Evolutionary conservation across 495 filamentous ascomycete species (phyloP), one percentile per base, ranked within the genome.

Genomic region (Pyrenopolyporus hunteri): DNA sequence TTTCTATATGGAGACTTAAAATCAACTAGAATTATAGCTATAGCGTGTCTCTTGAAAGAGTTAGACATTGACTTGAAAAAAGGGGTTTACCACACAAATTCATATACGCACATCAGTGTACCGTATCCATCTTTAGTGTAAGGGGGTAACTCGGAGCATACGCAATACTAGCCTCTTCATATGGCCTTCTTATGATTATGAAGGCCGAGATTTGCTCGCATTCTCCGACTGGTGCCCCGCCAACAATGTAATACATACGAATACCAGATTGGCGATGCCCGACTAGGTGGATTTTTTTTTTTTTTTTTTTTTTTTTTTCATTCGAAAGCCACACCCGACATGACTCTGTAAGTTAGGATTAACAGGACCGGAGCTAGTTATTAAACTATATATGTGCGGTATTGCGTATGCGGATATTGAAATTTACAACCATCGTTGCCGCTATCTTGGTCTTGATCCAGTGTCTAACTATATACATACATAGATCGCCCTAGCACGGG

Each of bases 161-260:
- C n/a, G n/a, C n/a, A n/a, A n/a, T n/a, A n/a, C n/a, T n/a, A n/a
- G n/a, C n/a, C n/a, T n/a, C n/a, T n/a, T n/a, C n/a, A n/a, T n/a
- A n/a, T n/a, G n/a, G n/a, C n/a, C n/a, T n/a, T n/a, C n/a, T n/a
- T 44, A 17, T 31, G 25, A 37, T 47, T 33, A 57, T 19, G 33
- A 57, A 20, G 47, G n/a, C 25, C 40, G 33, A 57, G 31, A 39
- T 46, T 47, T 46, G 40, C 36, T 29, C 11, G 35, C 42, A 56
- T 50, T 55, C 50, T n/a, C n/a, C n/a, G n/a, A n/a, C n/a, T n/a
- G n/a, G 39, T 43, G 11, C 36, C 26, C 37, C 44, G 6, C 29
- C 46, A 29, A 53, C 17, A 42, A 42, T n/a, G n/a, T n/a, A n/a
- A n/a, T n/a, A n/a, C n/a, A n/a, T n/a, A n/a, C n/a, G n/a, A n/a